phyloP scores from a whole-genome alignment of 2,329 filamentous ascomycete genomes.

The Cercospora zeae-maydis region DNA sequence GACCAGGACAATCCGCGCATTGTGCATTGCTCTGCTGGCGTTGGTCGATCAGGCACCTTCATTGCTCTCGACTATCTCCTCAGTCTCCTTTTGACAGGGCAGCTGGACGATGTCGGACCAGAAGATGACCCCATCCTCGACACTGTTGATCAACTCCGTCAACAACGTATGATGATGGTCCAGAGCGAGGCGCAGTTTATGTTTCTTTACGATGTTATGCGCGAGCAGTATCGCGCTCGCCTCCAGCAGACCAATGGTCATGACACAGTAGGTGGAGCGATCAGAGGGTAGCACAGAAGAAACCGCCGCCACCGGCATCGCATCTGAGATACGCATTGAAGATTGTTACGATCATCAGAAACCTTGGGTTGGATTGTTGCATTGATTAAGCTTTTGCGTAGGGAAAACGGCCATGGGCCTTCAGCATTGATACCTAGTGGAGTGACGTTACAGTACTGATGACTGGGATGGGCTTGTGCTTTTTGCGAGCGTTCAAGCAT shows the following conservation, averaged over 20 bases:
- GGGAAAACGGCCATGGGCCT: neutral
- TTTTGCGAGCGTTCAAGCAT: neutral
- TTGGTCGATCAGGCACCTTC: constrained; percentile 91
- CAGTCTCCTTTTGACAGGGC: constrained; percentile 72
- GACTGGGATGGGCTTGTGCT: neutral
- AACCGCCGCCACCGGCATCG: neutral
- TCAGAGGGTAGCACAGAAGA: constrained; percentile 1
- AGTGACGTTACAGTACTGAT: neutral
- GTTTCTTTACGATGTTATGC: constrained; percentile 85
- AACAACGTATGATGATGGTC: constrained; percentile 94
- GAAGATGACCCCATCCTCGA: constrained; percentile 68
- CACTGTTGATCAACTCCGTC: constrained; percentile 73
- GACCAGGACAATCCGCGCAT: constrained; percentile 65
- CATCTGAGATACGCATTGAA: neutral
- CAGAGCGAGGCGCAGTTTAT: constrained; percentile 79
- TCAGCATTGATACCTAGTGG: neutral
- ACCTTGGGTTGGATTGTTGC: neutral
- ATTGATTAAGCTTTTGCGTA: neutral
- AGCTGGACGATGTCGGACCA: constrained; percentile 51
- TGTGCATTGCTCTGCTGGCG: constrained; percentile 72
- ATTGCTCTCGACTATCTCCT: constrained; percentile 92
- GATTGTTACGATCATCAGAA: neutral
- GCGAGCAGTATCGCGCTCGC: constrained; percentile 54
- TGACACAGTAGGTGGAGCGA: constrained; percentile 12
- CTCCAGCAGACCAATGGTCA: neutral